These are phyloP conservation scores for Pulveroboletus frians DNA, from an alignment of 768 basidiomycete genomes.

Conservation along the genomic window DNA sequence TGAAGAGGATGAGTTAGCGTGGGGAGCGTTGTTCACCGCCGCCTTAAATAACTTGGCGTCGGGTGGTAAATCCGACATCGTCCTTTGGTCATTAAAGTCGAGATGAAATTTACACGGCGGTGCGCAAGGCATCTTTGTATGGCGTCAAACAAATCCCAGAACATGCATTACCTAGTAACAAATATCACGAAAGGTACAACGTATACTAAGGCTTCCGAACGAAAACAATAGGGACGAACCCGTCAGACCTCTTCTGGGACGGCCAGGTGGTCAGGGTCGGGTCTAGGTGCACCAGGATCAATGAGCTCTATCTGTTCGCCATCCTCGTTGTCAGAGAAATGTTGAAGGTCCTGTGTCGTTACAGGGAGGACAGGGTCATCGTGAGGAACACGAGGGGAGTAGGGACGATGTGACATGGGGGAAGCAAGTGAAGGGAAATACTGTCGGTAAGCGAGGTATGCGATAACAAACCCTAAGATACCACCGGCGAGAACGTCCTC, in stretches of 20 bases:
- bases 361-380: constrained; percentile 42
- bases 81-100: neutral
- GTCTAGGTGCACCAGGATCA: constrained; percentile 9
- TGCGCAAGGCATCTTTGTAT: too few relatives aligned
- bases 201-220: neutral
- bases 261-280: constrained; percentile 1
- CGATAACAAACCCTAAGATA: constrained; percentile 62
- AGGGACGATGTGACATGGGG: constrained; percentile 60
- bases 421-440: constrained; percentile 75
- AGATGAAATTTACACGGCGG: too few relatives aligned
- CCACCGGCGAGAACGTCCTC: constrained; percentile 83
- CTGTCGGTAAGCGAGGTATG: constrained; percentile 77
- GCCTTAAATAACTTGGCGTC: neutral
- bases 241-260: constrained; percentile 15
- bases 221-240: neutral
- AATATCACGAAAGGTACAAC: neutral
- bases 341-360: constrained; percentile 12
- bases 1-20: constrained; percentile 4
- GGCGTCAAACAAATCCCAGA: neutral
- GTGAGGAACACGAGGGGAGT: constrained; percentile 58
- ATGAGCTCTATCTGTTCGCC: constrained; percentile 28
- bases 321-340: constrained; percentile 13
- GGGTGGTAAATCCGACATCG: neutral
- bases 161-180: neutral
- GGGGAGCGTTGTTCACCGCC: neutral